A percentile compares a stretch with the other conserved stretches of the same genome.
phyloP scores from a whole-genome alignment of 805 yeast genomes.

The Saturnispora hagleri region DNA sequence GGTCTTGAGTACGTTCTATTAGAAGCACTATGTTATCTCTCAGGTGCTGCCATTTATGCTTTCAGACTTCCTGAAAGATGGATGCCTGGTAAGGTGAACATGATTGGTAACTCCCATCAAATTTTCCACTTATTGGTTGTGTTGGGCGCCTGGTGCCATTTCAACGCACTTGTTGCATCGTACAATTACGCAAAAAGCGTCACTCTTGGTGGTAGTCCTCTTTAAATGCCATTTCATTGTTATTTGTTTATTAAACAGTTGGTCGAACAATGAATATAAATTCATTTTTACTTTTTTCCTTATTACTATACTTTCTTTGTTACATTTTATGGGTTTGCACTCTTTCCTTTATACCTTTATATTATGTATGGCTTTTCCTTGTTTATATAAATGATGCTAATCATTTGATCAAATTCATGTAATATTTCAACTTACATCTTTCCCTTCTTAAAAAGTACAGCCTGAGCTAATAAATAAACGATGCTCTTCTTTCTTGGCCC shows the following conservation, averaged over 20 bases:
- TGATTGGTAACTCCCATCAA: conserved; percentile 78
- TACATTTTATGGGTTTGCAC: not conserved
- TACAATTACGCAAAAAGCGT: conserved; percentile 39
- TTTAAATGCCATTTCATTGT: not conserved
- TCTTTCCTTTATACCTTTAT: not conserved
- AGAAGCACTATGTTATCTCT: conserved; percentile 69
- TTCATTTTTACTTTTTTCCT: not conserved
- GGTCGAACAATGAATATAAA: not conserved
- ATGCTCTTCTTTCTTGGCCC: conserved; percentile 69
- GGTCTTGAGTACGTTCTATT: conserved; percentile 51
- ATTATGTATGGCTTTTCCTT: not conserved
- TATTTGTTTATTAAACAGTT: not conserved
- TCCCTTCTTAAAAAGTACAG: conserved; percentile 38
- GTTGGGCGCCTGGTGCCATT: conserved; percentile 66
- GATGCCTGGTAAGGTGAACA: conserved; percentile 54
- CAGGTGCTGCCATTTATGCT: conserved; percentile 77
- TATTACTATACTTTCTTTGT: not conserved
- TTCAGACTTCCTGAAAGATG: conserved; percentile 67
- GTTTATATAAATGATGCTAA: not conserved
- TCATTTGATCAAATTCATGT: not conserved
- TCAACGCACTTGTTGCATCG: conserved; percentile 49
- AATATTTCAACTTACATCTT: not conserved
- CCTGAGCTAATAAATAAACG: conserved; percentile 71
- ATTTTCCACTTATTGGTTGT: conserved; percentile 74
- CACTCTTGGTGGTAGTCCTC: conserved; percentile 7